A percentile compares a stretch with the other conserved stretches of the same genome.
These are phyloP conservation scores for Bertia moriformis DNA, from an alignment of 2,329 filamentous ascomycete species.

Conservation along the genomic window DNA sequence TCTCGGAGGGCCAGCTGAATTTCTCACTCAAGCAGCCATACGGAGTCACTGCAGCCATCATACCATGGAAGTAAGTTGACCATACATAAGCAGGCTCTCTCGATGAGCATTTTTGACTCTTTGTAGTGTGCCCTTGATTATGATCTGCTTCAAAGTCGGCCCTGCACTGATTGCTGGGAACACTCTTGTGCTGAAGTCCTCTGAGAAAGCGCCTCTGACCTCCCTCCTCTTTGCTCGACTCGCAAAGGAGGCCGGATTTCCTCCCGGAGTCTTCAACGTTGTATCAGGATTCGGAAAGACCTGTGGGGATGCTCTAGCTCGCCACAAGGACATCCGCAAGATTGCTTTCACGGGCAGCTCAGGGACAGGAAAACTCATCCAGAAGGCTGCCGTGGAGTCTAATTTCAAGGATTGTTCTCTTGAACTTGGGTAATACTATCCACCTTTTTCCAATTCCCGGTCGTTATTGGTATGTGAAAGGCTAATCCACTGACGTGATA, in stretches of 20 bases:
- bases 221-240: conserved; percentile 18
- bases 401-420: conserved; percentile 60
- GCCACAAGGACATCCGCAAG: conserved; percentile 44
- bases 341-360: conserved; percentile 60
- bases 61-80: not conserved
- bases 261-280: conserved; percentile 25
- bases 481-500: too few relatives aligned
- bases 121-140: conserved; percentile 4
- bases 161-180: conserved; percentile 28
- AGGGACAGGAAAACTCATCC: conserved; percentile 49
- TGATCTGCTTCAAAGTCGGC: conserved; percentile 21
- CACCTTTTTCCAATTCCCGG: too few relatives aligned
- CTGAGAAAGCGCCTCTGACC: conserved; percentile 24
- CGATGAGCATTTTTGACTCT: not conserved
- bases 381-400: conserved; percentile 40
- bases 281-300: conserved; percentile 12
- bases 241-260: conserved; percentile 25
- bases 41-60: not conserved
- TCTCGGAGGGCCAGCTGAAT: not conserved
- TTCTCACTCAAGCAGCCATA: not conserved
- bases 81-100: not conserved
- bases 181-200: conserved; percentile 25
- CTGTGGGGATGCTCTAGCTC: conserved; percentile 19
- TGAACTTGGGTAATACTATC: too few relatives aligned
- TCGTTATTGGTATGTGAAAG: too few relatives aligned